phyloP scores from a whole-genome alignment of 2,329 filamentous ascomycete genomes.

The Hymenoscyphus scutula region DNA sequence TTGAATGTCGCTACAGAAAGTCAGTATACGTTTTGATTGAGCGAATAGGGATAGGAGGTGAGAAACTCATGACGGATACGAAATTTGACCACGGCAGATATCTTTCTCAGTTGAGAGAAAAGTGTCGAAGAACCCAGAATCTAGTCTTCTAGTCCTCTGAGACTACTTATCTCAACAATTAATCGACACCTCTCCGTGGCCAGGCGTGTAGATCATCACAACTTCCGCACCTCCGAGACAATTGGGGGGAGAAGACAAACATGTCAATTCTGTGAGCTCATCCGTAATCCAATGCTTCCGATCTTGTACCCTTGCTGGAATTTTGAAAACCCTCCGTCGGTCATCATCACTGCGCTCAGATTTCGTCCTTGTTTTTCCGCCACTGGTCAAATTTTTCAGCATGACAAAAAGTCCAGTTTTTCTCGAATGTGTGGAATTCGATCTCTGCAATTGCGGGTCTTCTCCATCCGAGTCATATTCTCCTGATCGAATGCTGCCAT shows the following conservation, averaged over 20 bases:
- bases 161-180: background rate
- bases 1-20: conserved; percentile 68
- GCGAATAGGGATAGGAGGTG: background rate
- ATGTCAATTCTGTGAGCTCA: conserved; percentile 67
- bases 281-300: conserved; percentile 75
- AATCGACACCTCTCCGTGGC: background rate
- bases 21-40: conserved; percentile 45
- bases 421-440: conserved; percentile 33
- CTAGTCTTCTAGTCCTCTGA: background rate
- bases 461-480: conserved; percentile 25
- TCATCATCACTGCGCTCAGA: conserved; percentile 43
- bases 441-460: conserved; percentile 28
- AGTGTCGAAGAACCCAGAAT: background rate
- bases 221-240: background rate
- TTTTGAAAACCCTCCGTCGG: conserved; percentile 61
- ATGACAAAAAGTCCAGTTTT: conserved; percentile 32
- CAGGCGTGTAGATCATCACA: background rate
- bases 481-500: conserved; percentile 33
- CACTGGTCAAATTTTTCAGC: conserved; percentile 29
- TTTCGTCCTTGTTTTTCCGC: conserved; percentile 29
- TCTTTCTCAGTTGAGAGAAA: background rate
- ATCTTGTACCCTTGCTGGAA: conserved; percentile 78
- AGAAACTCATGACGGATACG: background rate
- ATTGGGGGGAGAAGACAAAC: conserved; percentile 15
- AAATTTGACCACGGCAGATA: background rate